Evolutionary conservation across 2,329 filamentous ascomycete genomes (phyloP), one percentile per base, ranked within the genome.

Genomic region (Nemania serpens): DNA sequence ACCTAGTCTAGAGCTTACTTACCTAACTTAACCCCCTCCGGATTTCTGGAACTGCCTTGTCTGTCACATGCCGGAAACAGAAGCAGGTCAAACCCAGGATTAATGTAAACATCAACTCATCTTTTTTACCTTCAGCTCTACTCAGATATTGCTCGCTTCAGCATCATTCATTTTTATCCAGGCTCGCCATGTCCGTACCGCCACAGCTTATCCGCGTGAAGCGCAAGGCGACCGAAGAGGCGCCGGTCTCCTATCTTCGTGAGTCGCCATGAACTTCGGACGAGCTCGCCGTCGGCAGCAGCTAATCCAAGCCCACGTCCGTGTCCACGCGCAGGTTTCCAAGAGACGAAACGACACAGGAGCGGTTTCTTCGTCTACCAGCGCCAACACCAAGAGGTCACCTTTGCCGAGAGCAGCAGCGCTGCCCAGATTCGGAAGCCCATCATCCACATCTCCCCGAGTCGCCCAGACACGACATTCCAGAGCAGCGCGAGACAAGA

Each of bases 141-240:
- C 25, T 29, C 25, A 29, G 25, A 7, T 29, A 29, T 29, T 7
- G 25, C 43, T n/a, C 11, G 5, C 20, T n/a, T 43, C 36, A 17
- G 4, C 17, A 43, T 43, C 41, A 17, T 17, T 20, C 15, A 43
- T 15, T 13, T 48, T 25, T n/a, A 20, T 10, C 5, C 34, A 25
- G 25, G n/a, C 22, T 41, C 36, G 29, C 20, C 55, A 86, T 86
- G 84, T 84, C 84, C 50, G 75, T 84, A 3, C 84, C 84, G 22
- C 84, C 84, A 25, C 80, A 84, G 62, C 75, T 84, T 50, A 87
- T 87, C 73, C 81, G 82, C 59, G 81, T 87, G 66, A 87, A 87
- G 78, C 83, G 84, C 69, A 87, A 87, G 75, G 81, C 82, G 42
- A 80, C 79, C 52, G 82, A 81, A 59, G 78, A 80, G 36, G 75